Percentiles rank a stretch among this genome's conserved stretches.
phyloP scores from a whole-genome alignment of 2,329 filamentous ascomycete species.

The Tolypocladium amazonense region DNA sequence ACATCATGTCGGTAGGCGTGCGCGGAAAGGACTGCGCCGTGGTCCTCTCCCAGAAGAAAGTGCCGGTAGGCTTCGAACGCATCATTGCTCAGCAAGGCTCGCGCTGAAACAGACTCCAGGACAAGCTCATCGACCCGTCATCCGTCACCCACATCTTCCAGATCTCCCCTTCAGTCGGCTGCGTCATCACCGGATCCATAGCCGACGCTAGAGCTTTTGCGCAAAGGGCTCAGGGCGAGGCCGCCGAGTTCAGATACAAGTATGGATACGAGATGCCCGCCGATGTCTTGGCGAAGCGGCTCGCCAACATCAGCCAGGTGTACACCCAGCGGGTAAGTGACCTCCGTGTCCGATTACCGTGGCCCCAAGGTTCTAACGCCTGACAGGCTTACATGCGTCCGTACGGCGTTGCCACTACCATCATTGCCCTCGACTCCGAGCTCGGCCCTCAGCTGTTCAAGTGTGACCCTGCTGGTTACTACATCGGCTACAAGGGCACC shows the following conservation, averaged over 20 bases:
- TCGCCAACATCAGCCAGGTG: conserved; percentile 98
- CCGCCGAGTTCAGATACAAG: conserved; percentile 97
- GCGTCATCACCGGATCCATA: conserved; percentile 97
- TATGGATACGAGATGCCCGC: conserved; percentile 99
- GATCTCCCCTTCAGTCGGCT: conserved; percentile 90
- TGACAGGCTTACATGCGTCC: conserved; percentile 87
- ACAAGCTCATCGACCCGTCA: conserved; percentile 96
- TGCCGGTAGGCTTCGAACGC: conserved; percentile 59
- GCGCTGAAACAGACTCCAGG: conserved; percentile 40
- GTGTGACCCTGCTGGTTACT: conserved; percentile 96
- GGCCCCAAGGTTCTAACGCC: background rate
- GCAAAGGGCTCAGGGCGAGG: conserved; percentile 86
- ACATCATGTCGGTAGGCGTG: conserved; percentile 96
- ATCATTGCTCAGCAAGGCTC: background rate
- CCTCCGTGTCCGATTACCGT: background rate
- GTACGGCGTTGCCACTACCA: conserved; percentile 86
- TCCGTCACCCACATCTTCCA: conserved; percentile 98
- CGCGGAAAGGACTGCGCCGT: conserved; percentile 96
- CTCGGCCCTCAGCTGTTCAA: conserved; percentile 94
- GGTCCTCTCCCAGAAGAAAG: conserved; percentile 98
- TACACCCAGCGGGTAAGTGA: conserved; percentile 83
- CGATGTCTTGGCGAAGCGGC: conserved; percentile 88
- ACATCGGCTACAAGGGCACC: conserved; percentile 96
- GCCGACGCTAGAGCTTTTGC: conserved; percentile 92
- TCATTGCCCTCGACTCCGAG: conserved; percentile 90